These are phyloP conservation scores for Brassica carinata DNA, from an alignment of 345 rosid genomes.

Conservation along the genomic window DNA sequence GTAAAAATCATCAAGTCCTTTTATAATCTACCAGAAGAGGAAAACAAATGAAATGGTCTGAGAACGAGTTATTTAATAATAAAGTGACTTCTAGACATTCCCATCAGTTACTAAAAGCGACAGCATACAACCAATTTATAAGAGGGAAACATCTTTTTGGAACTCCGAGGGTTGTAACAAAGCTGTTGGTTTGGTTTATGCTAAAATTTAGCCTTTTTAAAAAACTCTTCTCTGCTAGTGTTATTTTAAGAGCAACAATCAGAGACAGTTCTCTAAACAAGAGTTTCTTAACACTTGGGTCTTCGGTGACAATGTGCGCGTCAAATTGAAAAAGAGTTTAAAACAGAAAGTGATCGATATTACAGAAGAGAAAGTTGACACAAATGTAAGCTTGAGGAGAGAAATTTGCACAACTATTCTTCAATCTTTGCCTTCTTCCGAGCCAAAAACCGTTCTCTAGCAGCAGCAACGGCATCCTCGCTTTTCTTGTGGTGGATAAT, in stretches of 20 bases:
- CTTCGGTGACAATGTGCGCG: too few species aligned
- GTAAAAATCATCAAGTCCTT: background rate
- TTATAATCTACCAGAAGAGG: background rate
- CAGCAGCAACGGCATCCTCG: constrained; percentile 72
- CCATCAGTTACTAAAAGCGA: background rate
- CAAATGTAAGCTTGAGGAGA: background rate
- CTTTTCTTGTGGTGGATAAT: constrained; percentile 62
- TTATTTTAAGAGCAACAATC: background rate
- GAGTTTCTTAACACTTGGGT: background rate
- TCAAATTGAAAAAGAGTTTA: background rate
- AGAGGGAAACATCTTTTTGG: background rate
- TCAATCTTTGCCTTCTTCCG: constrained; percentile 70
- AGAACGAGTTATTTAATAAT: background rate
- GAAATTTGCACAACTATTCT: constrained; percentile 17
- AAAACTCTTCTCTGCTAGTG: background rate
- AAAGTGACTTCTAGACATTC: background rate
- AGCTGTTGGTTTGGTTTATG: background rate
- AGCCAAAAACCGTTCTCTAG: constrained; percentile 75
- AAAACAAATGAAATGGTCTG: background rate
- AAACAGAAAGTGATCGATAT: background rate
- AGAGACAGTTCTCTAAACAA: background rate
- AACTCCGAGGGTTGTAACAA: background rate
- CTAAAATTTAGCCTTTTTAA: background rate
- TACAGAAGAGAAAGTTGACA: constrained; percentile 1
- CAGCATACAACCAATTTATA: background rate